Conservation (phyloP, 2,329 filamentous ascomycete species). For the Fusarium vanettenii region DNA sequence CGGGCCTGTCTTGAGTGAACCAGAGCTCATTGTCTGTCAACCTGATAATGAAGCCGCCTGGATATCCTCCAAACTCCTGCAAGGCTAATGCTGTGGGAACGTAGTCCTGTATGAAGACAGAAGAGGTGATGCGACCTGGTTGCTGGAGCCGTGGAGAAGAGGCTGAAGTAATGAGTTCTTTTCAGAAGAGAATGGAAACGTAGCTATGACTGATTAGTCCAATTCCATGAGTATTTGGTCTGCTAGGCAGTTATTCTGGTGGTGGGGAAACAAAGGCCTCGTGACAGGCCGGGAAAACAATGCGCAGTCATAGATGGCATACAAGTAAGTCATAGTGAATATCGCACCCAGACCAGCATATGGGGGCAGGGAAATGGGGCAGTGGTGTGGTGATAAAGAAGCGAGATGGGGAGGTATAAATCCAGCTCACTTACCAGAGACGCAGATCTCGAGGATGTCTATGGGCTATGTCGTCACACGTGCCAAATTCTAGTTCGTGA, state of each 20-base stretch:
- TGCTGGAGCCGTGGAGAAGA: slow-evolving; percentile 13
- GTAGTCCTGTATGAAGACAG: neutral
- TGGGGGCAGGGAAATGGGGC: slow-evolving; percentile 13
- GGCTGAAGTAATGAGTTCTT: slow-evolving; percentile 25
- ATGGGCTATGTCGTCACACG: slow-evolving; percentile 42
- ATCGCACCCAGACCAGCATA: neutral
- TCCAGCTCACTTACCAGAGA: slow-evolving; percentile 37
- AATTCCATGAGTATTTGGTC: slow-evolving; percentile 27
- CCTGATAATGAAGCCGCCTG: slow-evolving; percentile 16
- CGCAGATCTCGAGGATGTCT: slow-evolving; percentile 45
- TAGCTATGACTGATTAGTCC: slow-evolving; percentile 39
- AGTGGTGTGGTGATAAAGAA: slow-evolving; percentile 14
- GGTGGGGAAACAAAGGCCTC: slow-evolving; percentile 26
- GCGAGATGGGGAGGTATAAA: neutral
- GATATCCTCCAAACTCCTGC: slow-evolving; percentile 16
- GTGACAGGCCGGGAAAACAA: slow-evolving; percentile 21
- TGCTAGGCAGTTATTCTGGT: slow-evolving; percentile 9
- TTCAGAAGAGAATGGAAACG: slow-evolving; percentile 31
- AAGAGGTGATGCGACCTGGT: neutral
- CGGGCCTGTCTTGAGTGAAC: slow-evolving; percentile 61
- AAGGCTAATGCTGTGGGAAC: neutral
- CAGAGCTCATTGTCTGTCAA: slow-evolving; percentile 61
- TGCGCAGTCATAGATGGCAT: slow-evolving; percentile 20
- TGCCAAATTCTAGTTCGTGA: slow-evolving; percentile 45
- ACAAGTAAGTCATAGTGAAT: slow-evolving; percentile 7